Evolutionary conservation across 768 basidiomycete species (phyloP).

Genomic region (Daedaleopsis sinensis): DNA sequence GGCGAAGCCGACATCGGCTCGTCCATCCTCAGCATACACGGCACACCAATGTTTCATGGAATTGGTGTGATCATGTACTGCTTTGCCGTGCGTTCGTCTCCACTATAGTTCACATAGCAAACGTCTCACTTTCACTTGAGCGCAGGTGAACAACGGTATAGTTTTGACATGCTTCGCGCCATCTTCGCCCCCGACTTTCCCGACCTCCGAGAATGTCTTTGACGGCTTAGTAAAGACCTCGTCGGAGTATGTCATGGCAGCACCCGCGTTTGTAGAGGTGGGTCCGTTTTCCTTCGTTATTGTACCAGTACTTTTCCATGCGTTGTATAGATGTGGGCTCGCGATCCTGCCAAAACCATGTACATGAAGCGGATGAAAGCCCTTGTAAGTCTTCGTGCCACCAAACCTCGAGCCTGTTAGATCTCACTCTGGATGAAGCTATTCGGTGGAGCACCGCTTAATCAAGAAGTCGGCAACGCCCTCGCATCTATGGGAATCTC

Average conservation of each 20-base stretch:
- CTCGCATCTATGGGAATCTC: conserved; percentile 12
- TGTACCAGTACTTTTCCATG: background rate
- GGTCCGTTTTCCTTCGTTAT: background rate
- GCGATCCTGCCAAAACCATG: conserved; percentile 20
- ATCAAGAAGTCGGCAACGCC: conserved; percentile 9
- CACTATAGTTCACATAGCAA: no score
- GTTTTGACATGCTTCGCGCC: conserved; percentile 28
- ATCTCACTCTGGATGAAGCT: background rate
- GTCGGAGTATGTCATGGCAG: conserved; percentile 18
- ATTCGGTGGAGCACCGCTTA: conserved; percentile 18
- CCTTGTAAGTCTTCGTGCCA: background rate
- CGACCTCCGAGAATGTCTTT: conserved; percentile 25
- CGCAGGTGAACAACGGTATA: conserved; percentile 16
- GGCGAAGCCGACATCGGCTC: conserved; percentile 8
- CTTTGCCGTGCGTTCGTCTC: background rate
- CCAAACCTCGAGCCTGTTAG: no score
- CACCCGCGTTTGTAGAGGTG: conserved; percentile 23
- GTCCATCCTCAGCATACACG: conserved; percentile 11
- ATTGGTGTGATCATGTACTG: conserved; percentile 16
- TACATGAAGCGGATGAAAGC: conserved; percentile 19
- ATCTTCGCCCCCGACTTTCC: conserved; percentile 22
- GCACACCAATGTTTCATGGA: conserved; percentile 20
- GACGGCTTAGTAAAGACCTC: conserved; percentile 11
- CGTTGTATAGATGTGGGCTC: conserved; percentile 19
- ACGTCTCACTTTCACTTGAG: background rate